These are phyloP conservation scores for Barnettozyma botsteinii DNA, from an alignment of 805 yeast genomes.

Conservation along the genomic window DNA sequence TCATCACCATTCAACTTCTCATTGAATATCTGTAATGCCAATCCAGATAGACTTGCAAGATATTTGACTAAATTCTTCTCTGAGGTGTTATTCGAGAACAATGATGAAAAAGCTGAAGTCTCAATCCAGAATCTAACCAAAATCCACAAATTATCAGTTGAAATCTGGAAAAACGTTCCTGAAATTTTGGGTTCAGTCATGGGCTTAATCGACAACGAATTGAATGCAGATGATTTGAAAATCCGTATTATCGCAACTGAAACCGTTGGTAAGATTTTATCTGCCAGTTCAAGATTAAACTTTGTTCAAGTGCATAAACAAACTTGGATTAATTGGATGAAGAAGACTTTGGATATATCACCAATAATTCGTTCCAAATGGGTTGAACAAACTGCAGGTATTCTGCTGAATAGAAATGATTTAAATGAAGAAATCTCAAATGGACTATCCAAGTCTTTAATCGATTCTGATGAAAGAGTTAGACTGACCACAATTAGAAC, in stretches of 20 bases:
- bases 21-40: conserved; percentile 59
- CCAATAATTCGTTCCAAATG: conserved; percentile 61
- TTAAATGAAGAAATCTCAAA: conserved; percentile 44
- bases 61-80: conserved; percentile 74
- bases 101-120: conserved; percentile 23
- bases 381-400: conserved; percentile 51
- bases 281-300: conserved; percentile 43
- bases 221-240: conserved; percentile 61
- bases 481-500: conserved; percentile 55
- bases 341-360: conserved; percentile 65
- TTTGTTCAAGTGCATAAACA: conserved; percentile 53
- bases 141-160: conserved; percentile 56
- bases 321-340: conserved; percentile 67
- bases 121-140: conserved; percentile 43
- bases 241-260: conserved; percentile 65
- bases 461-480: conserved; percentile 72
- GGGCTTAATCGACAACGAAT: conserved; percentile 75
- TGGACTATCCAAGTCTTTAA: conserved; percentile 61
- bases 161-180: conserved; percentile 75
- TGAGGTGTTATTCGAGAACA: conserved; percentile 52
- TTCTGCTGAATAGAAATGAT: conserved; percentile 41
- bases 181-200: conserved; percentile 66
- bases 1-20: conserved; percentile 60
- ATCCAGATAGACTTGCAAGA: conserved; percentile 69
- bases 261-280: conserved; percentile 62